A percentile compares a stretch with the other conserved stretches of the same genome.
Evolutionary conservation across 1,139 yeast genomes (phyloP).

Genomic region (Pichia sp.): DNA sequence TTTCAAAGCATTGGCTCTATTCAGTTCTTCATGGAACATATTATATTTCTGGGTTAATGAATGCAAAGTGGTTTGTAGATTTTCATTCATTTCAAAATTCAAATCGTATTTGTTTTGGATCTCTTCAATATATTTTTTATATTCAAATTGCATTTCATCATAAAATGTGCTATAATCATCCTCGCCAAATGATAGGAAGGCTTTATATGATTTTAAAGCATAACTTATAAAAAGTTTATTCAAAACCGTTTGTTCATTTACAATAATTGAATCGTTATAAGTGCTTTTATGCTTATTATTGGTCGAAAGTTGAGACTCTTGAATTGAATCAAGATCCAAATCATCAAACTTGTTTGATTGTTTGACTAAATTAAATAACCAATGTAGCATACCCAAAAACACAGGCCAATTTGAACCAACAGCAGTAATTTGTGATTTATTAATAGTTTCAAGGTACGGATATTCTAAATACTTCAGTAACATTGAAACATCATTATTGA

Average conservation of each 20-base stretch:
- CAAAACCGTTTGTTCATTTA: conserved; percentile 22
- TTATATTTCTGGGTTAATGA: conserved; percentile 30
- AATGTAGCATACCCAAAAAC: conserved; percentile 72
- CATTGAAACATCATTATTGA: conserved; percentile 71
- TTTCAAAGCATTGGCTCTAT: conserved; percentile 58
- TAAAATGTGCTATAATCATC: conserved; percentile 54
- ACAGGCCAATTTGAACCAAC: conserved; percentile 89
- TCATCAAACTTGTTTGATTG: conserved; percentile 31
- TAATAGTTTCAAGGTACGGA: conserved; percentile 75
- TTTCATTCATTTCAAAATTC: conserved; percentile 39
- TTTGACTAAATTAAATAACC: conserved; percentile 59
- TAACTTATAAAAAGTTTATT: conserved; percentile 47
- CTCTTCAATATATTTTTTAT: conserved; percentile 36
- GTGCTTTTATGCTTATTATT: conserved; percentile 12
- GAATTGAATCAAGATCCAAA: conserved; percentile 31
- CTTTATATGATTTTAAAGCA: conserved; percentile 59
- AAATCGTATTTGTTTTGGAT: conserved; percentile 36
- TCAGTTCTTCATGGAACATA: conserved; percentile 35
- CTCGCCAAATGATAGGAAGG: conserved; percentile 50
- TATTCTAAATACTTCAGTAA: conserved; percentile 61
- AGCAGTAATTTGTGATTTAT: conserved; percentile 80
- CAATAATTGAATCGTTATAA: conserved; percentile 19
- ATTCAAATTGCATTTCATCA: conserved; percentile 51
- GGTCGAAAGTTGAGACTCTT: conserved; percentile 15
- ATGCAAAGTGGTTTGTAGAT: conserved; percentile 36